Evolutionary conservation across 192 early-diverging fungal species (phyloP).

Genomic region (Entomortierella parvispora): DNA sequence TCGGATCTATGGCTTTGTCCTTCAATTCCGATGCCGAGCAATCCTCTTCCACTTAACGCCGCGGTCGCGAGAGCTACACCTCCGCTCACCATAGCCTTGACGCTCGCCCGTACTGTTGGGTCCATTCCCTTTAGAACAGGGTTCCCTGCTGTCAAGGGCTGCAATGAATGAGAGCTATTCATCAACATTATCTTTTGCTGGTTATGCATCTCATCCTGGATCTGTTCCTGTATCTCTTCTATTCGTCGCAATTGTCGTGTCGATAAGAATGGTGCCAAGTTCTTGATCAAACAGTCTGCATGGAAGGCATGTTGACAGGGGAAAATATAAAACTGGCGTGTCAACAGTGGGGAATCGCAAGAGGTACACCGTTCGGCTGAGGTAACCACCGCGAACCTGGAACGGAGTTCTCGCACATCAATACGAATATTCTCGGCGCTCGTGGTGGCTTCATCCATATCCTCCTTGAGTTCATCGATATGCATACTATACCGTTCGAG

Average conservation of each 20-base stretch:
- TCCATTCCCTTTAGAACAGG: conserved; percentile 13
- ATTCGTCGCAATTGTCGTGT: conserved; percentile 59
- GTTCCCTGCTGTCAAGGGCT: conserved; percentile 22
- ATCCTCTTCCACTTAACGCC: conserved; percentile 8
- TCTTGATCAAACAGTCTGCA: conserved; percentile 86
- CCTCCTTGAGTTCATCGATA: conserved; percentile 86
- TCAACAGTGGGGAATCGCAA: conserved; percentile 82
- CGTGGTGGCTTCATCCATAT: conserved; percentile 96
- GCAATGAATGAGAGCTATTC: conserved; percentile 22
- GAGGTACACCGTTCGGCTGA: conserved; percentile 80
- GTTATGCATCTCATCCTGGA: conserved; percentile 61
- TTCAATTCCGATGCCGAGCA: conserved; percentile 18
- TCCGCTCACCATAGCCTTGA: conserved; percentile 42
- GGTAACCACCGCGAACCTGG: conserved; percentile 74
- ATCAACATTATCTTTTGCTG: conserved; percentile 41
- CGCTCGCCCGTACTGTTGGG: conserved; percentile 22
- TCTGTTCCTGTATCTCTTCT: conserved; percentile 68
- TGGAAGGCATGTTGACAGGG: conserved; percentile 97
- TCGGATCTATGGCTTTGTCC: not conserved
- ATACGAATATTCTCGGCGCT: conserved; percentile 92
- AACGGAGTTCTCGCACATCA: conserved; percentile 89
- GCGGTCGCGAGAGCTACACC: conserved; percentile 38
- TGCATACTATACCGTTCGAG: conserved; percentile 93
- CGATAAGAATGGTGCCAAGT: conserved; percentile 22
- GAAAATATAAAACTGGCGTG: conserved; percentile 94